A percentile compares a stretch with the other conserved stretches of the same genome.
These are phyloP conservation scores for Mercurialis annua DNA, from an alignment of 345 rosid genomes.

Conservation along the genomic window DNA sequence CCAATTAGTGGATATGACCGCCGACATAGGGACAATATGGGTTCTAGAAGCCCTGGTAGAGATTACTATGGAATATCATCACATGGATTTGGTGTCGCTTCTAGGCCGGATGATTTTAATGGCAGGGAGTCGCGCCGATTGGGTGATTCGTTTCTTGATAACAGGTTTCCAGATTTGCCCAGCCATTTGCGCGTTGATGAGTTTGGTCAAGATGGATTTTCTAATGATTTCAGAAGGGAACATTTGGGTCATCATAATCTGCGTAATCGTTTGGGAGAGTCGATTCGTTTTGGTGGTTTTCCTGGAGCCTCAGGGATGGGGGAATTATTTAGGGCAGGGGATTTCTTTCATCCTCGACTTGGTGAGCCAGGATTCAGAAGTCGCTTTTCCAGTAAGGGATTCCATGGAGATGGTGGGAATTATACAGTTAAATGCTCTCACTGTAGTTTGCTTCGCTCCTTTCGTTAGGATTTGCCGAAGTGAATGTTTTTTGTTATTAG, in stretches of 20 bases:
- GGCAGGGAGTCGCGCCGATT: slow-evolving; percentile 39
- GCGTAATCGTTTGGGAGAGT: slow-evolving; percentile 31
- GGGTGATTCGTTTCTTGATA: slow-evolving; percentile 36
- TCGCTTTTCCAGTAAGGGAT: slow-evolving; percentile 41
- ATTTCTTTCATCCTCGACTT: slow-evolving; percentile 37
- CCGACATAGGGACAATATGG: slow-evolving; percentile 36
- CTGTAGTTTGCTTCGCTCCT: background rate
- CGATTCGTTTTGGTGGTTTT: slow-evolving; percentile 35
- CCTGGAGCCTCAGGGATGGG: slow-evolving; percentile 41
- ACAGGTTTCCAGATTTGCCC: slow-evolving; percentile 42
- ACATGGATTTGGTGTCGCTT: slow-evolving; percentile 37
- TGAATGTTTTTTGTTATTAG: background rate
- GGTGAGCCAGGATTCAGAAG: slow-evolving; percentile 69
- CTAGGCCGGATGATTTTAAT: slow-evolving; percentile 39
- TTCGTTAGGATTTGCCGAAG: background rate
- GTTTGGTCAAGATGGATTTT: slow-evolving; percentile 44
- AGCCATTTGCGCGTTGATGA: slow-evolving; percentile 43
- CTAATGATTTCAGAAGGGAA: slow-evolving; percentile 46
- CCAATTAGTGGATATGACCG: slow-evolving; percentile 39
- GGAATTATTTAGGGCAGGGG: slow-evolving; percentile 39
- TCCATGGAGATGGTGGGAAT: slow-evolving; percentile 42
- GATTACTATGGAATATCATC: slow-evolving; percentile 39
- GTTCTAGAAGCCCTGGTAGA: slow-evolving; percentile 54
- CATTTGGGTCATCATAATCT: slow-evolving; percentile 37
- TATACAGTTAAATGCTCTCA: slow-evolving; percentile 47